These are phyloP conservation scores for Oryza officinalis DNA, from an alignment of 176 grass and related monocot species.

Conservation along the genomic window DNA sequence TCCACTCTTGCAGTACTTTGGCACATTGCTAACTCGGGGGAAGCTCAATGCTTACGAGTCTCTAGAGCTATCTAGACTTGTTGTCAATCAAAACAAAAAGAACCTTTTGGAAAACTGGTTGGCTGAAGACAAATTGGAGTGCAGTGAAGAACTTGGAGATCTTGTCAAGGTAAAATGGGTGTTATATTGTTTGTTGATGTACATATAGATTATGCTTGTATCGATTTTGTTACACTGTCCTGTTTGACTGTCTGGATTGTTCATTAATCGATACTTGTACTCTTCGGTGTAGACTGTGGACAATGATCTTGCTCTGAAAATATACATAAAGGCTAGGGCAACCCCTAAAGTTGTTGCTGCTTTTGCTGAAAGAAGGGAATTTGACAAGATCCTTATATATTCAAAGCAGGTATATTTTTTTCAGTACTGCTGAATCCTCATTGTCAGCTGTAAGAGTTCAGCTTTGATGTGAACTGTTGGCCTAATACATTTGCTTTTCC, in stretches of 20 bases:
- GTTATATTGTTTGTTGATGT: neutral
- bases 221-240: neutral
- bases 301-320: constrained; percentile 97
- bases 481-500: constrained; percentile 40
- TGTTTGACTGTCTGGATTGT: constrained; percentile 13
- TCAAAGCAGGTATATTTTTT: constrained; percentile 78
- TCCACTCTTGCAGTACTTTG: constrained; percentile 88
- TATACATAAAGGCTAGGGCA: constrained; percentile 98
- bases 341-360: constrained; percentile 98
- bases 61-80: constrained; percentile 83
- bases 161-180: constrained; percentile 69
- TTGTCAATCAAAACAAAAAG: constrained; percentile 99
- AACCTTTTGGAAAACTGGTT: constrained; percentile 95
- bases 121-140: constrained; percentile 93
- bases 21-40: constrained; percentile 82
- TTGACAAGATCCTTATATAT: constrained; percentile 91
- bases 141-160: constrained; percentile 93
- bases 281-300: constrained; percentile 79
- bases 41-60: constrained; percentile 95
- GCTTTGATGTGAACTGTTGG: constrained; percentile 33
- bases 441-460: constrained; percentile 23
- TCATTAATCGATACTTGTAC: constrained; percentile 13
- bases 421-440: neutral
- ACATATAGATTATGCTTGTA: neutral
- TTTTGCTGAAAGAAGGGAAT: constrained; percentile 97